These are phyloP conservation scores for Nectriaceae sp. DNA, from an alignment of 2,329 filamentous ascomycete species.

Conservation along the genomic window DNA sequence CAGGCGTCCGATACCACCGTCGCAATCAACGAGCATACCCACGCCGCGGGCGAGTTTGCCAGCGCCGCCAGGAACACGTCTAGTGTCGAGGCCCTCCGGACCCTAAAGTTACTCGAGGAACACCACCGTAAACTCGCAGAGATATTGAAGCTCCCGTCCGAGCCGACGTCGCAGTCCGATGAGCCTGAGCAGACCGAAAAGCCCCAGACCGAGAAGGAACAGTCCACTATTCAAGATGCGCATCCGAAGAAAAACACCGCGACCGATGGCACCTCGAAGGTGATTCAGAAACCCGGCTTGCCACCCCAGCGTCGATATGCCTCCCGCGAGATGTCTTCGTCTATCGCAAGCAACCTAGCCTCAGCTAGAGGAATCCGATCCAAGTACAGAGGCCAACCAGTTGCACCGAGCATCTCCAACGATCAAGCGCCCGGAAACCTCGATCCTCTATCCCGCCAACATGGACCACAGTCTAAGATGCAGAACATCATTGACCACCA, in stretches of 20 bases:
- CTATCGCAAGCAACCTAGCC: slow-evolving; percentile 85
- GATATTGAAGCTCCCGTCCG: slow-evolving; percentile 71
- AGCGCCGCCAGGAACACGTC: slow-evolving; percentile 74
- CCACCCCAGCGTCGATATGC: slow-evolving; percentile 52
- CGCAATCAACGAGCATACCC: slow-evolving; percentile 84
- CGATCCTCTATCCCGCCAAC: slow-evolving; percentile 55
- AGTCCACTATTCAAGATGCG: slow-evolving; percentile 15
- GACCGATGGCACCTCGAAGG: slow-evolving; percentile 22
- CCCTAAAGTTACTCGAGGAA: slow-evolving; percentile 80
- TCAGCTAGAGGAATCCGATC: slow-evolving; percentile 79
- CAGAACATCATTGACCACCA: slow-evolving; percentile 57
- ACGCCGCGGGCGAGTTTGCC: slow-evolving; percentile 86
- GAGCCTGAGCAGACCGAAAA: slow-evolving; percentile 32
- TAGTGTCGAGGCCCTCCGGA: slow-evolving; percentile 74
- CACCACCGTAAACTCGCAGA: slow-evolving; percentile 85
- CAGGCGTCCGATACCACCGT: slow-evolving; percentile 75
- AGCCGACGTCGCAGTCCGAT: slow-evolving; percentile 37
- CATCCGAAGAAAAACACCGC: slow-evolving; percentile 23
- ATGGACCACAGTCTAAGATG: slow-evolving; percentile 54
- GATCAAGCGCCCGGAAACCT: slow-evolving; percentile 73
- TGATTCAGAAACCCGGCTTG: slow-evolving; percentile 31
- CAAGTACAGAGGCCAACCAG: slow-evolving; percentile 65
- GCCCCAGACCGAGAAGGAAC: slow-evolving; percentile 26
- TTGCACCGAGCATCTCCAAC: slow-evolving; percentile 71
- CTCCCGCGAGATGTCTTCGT: slow-evolving; percentile 72